Evolutionary conservation across 148 eudicot species (phyloP).

Genomic region (Cornus kousa): DNA sequence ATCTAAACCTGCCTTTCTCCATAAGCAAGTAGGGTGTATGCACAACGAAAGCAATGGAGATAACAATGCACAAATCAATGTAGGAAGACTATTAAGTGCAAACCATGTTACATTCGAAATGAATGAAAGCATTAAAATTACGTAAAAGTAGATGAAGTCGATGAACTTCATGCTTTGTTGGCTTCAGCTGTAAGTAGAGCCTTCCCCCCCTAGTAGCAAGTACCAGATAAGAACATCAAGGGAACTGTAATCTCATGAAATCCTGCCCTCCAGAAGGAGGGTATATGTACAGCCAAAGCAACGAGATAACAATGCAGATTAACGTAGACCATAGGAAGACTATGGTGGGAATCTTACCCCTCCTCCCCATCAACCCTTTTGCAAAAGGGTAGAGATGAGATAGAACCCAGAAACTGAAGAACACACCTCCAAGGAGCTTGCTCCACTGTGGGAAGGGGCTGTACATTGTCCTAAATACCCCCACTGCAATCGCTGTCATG

Average conservation of each 20-base stretch:
- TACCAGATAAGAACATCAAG: constrained; percentile 24
- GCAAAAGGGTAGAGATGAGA: constrained; percentile 92
- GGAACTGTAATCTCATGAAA: constrained; percentile 42
- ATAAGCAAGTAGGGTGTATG: too few relatives aligned
- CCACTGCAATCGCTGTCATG: constrained; percentile 74
- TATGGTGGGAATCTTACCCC: constrained; percentile 82
- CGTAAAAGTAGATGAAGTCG: constrained; percentile 20
- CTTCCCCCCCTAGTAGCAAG: too few relatives aligned
- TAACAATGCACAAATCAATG: too few relatives aligned
- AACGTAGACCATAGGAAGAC: constrained; percentile 83
- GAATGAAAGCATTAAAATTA: too few relatives aligned
- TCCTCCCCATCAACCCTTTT: constrained; percentile 86
- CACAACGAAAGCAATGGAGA: too few relatives aligned
- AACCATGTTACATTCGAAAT: too few relatives aligned
- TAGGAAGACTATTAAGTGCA: too few relatives aligned
- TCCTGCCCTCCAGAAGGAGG: constrained; percentile 70
- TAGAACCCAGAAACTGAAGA: constrained; percentile 99
- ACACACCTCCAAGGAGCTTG: constrained; percentile 87
- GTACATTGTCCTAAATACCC: constrained; percentile 73
- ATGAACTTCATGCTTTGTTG: constrained; percentile 34
- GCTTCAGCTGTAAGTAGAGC: not conserved
- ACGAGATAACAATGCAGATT: constrained; percentile 71
- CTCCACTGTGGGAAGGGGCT: constrained; percentile 98
- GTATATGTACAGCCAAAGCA: constrained; percentile 71
- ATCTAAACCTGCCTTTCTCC: too few relatives aligned